A percentile compares a stretch with the other conserved stretches of the same genome.
Evolutionary conservation across 306 rosid genomes (phyloP).

Genomic region (Quercus gilva): DNA sequence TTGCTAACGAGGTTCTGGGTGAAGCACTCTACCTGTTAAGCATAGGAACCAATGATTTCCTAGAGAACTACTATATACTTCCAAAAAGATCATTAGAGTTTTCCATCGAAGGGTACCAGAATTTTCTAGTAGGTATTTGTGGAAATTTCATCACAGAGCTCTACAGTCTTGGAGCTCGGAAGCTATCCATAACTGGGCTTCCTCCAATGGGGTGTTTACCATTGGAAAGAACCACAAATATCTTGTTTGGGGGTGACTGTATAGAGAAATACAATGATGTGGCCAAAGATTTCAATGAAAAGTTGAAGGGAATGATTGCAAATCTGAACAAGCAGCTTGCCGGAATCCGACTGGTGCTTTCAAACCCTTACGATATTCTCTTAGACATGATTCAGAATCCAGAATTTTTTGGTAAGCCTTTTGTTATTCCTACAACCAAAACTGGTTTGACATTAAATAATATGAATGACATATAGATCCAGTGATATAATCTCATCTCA

Average conservation of each 20-base stretch:
- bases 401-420: constrained; percentile 28
- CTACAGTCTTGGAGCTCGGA: constrained; percentile 41
- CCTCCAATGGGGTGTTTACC: constrained; percentile 76
- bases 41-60: constrained; percentile 62
- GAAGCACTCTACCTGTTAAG: constrained; percentile 50
- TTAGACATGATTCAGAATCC: constrained; percentile 43
- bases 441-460: neutral
- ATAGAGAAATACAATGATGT: constrained; percentile 34
- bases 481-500: neutral
- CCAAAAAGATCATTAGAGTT: constrained; percentile 37
- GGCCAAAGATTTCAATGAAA: constrained; percentile 44
- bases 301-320: constrained; percentile 34
- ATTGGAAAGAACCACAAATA: constrained; percentile 42
- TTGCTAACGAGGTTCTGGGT: constrained; percentile 35
- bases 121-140: constrained; percentile 34
- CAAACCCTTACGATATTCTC: constrained; percentile 41
- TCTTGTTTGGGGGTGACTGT: constrained; percentile 32
- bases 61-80: constrained; percentile 43
- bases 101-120: constrained; percentile 48
- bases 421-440: neutral
- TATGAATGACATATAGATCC: neutral
- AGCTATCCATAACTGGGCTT: constrained; percentile 41
- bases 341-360: constrained; percentile 33
- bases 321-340: constrained; percentile 23
- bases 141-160: constrained; percentile 33